Evolutionary conservation across 1,284 basidiomycete genomes (phyloP), one percentile per base, ranked within the genome.

Genomic region (Naganishia liquefaciens): DNA sequence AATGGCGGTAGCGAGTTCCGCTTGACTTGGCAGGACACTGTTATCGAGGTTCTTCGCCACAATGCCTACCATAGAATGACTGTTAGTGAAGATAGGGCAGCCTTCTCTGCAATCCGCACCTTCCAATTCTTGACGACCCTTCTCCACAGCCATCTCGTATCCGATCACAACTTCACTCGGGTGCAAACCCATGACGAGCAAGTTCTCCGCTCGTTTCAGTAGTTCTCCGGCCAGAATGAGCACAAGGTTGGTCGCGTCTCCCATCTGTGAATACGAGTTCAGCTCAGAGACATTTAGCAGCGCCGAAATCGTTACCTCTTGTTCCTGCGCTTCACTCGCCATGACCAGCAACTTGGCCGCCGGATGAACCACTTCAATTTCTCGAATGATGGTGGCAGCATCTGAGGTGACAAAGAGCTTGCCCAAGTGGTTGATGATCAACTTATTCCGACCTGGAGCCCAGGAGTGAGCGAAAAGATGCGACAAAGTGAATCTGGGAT

Each of bases 291-390:
- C 7, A 30, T n/a, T 39, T n/a, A 27, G 1, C 46, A 39, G 11
- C 13, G 21, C 13, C 3, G 27, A 23, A 21, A 25, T 11, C 3
- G 7, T 49, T 62, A 90, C 91, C 85, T 99, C 96, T 1, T 87
- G 79, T 79, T 98, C 95, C 77, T 99, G 96, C 39, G 95, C 91
- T 75, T 97, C 93, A 46, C 90, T 92, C 21, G 94, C 93, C 91
- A 98, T 96, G 37, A 99, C 95, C 15, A 99, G 82, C 11, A 99
- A 83, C 79, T 98, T 99, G 33, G 93, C 96, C 5, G 95, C 95
- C 0, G 96, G 96, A 79, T 99, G 96, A 30, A 98, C 92, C 55
- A 99, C 93, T 77, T 99, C 96, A 77, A 98, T 88, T 81, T 99
- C 96, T 70, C 90, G 86, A 76, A 99, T 94, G 80, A 99, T 99